Evolutionary conservation across 2,329 filamentous ascomycete genomes (phyloP).

Genomic region (Taxawa tesnikishii): DNA sequence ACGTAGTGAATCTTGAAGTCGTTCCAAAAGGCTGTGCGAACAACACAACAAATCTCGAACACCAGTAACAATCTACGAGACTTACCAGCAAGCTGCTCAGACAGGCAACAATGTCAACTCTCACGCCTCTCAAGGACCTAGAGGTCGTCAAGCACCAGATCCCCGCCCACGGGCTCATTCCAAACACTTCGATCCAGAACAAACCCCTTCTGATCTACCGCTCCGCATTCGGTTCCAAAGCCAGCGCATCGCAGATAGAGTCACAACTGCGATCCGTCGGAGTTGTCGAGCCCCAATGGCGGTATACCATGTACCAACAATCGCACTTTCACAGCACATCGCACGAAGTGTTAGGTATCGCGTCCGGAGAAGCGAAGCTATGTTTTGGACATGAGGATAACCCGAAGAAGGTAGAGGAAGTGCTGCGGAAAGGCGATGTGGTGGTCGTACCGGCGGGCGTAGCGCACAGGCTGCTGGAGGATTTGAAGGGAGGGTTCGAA

Average conservation of each 20-base stretch:
- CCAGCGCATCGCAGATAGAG: constrained; percentile 40
- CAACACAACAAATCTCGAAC: too few species aligned
- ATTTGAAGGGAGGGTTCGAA: constrained; percentile 43
- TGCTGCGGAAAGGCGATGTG: constrained; percentile 47
- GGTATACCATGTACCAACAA: constrained; percentile 54
- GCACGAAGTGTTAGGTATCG: constrained; percentile 54
- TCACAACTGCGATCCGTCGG: constrained; percentile 40
- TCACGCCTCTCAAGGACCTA: constrained; percentile 38
- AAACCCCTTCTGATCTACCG: constrained; percentile 58
- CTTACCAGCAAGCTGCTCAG: too few species aligned
- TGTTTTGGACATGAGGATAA: constrained; percentile 58
- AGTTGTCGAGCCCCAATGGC: constrained; percentile 52
- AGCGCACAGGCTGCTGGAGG: constrained; percentile 48
- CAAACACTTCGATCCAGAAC: constrained; percentile 52
- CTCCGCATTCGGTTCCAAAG: constrained; percentile 36
- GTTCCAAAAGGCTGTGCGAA: too few species aligned
- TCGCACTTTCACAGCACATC: constrained; percentile 57
- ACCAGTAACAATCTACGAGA: too few species aligned
- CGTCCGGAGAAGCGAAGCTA: constrained; percentile 44
- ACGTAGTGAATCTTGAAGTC: too few species aligned
- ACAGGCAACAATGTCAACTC: constrained; percentile 15
- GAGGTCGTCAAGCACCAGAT: constrained; percentile 48
- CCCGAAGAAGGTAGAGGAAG: constrained; percentile 41
- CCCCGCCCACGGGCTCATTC: constrained; percentile 41
- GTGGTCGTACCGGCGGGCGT: constrained; percentile 56